Evolutionary conservation across 768 basidiomycete genomes (phyloP).

Genomic region (Tephrocybe sp.): DNA sequence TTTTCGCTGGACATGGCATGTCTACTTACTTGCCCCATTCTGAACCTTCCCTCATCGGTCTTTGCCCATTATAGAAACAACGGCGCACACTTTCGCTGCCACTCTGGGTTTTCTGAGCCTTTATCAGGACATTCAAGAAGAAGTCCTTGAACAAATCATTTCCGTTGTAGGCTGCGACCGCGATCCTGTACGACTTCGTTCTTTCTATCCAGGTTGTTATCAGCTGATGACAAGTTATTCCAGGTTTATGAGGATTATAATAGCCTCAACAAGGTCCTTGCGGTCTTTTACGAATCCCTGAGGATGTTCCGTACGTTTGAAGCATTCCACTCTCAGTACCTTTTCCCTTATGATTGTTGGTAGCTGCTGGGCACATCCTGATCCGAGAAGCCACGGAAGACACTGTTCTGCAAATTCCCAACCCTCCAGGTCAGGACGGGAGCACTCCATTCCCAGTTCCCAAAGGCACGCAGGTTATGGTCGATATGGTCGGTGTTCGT

Average conservation of each 20-base stretch:
- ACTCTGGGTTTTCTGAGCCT: slow-evolving; percentile 44
- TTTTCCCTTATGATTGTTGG: neutral
- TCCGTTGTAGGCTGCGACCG: slow-evolving; percentile 31
- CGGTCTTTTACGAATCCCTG: slow-evolving; percentile 43
- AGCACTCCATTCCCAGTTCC: slow-evolving; percentile 32
- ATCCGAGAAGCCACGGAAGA: slow-evolving; percentile 45
- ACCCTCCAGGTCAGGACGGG: slow-evolving; percentile 40
- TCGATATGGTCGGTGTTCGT: slow-evolving; percentile 53
- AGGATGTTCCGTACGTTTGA: slow-evolving; percentile 43
- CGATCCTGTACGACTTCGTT: slow-evolving; percentile 30
- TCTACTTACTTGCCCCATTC: neutral
- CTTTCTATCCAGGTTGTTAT: neutral
- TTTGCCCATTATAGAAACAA: slow-evolving; percentile 34
- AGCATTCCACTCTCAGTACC: neutral
- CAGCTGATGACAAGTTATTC: neutral
- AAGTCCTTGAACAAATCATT: slow-evolving; percentile 38
- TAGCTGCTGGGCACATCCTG: slow-evolving; percentile 40
- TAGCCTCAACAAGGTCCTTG: slow-evolving; percentile 41
- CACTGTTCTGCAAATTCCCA: slow-evolving; percentile 39
- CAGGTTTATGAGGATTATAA: slow-evolving; percentile 41
- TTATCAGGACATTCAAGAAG: slow-evolving; percentile 42
- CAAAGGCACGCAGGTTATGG: slow-evolving; percentile 39
- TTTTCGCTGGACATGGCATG: slow-evolving; percentile 61
- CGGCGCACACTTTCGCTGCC: slow-evolving; percentile 42
- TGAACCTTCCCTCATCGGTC: neutral